These are phyloP conservation scores for Seiridium unicorne DNA, from an alignment of 2,329 filamentous ascomycete genomes.

Conservation along the genomic window DNA sequence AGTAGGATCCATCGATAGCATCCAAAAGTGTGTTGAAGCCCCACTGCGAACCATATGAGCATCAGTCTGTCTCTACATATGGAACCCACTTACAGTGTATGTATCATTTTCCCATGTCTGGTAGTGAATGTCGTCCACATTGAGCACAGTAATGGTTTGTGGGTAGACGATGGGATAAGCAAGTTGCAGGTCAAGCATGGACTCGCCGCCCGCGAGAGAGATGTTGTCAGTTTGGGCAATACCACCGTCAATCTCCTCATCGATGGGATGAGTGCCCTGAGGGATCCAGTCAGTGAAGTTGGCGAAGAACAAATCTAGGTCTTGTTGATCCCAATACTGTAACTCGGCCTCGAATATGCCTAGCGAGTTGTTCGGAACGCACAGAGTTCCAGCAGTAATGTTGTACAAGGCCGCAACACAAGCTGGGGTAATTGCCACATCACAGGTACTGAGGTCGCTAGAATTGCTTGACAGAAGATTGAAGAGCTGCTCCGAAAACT, in stretches of 20 bases:
- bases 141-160: conserved; percentile 35
- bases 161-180: conserved; percentile 38
- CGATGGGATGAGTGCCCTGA: conserved; percentile 27
- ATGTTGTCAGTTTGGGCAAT: conserved; percentile 14
- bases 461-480: neutral
- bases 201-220: conserved; percentile 27
- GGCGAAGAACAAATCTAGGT: conserved; percentile 29
- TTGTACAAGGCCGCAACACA: conserved; percentile 14
- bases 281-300: conserved; percentile 20
- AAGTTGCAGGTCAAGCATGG: conserved; percentile 34
- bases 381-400: conserved; percentile 12
- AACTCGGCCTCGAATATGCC: conserved; percentile 31
- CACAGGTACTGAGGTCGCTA: conserved; percentile 6
- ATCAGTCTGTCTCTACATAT: too few species aligned
- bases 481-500: neutral
- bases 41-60: conserved; percentile 10
- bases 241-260: conserved; percentile 30
- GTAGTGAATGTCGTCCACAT: conserved; percentile 41
- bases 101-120: conserved; percentile 19
- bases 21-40: conserved; percentile 42
- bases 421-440: conserved; percentile 8
- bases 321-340: conserved; percentile 28
- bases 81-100: conserved; percentile 2
- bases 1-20: conserved; percentile 50
- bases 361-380: conserved; percentile 15